Evolutionary conservation across 805 yeast species (phyloP), one percentile per base, ranked within the genome.

Genomic region (Ogataea naganishii): DNA sequence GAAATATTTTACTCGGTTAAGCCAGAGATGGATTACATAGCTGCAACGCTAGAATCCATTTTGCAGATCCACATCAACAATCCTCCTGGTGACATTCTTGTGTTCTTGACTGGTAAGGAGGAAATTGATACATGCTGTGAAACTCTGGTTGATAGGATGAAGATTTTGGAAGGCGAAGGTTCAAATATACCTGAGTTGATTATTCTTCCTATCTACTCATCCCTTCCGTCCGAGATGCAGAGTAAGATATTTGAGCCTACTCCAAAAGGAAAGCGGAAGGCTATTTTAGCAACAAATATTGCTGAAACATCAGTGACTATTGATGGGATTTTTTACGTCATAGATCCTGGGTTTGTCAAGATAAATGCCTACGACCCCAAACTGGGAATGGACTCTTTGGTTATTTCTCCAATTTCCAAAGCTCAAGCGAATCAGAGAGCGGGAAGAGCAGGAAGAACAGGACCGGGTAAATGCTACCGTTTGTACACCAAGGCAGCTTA

Each of bases 261-360:
- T 0, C 95, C 95, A 0, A 53, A 58, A 12, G 84, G 84, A 2
- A 70, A 84, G 21, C 60, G 98, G 31, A 92, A 92, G 50, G 94
- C 88, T 4, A 84, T 92, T 7, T 62, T 92, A 33, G 97, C 98
- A 0, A 92, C 98, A 1, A 89, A 89, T 46, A 92, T 89, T 42
- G 98, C 97, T 0, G 98, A 89, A 55, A 92, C 98, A 0, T 89
- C 97, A 7, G 75, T 92, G 44, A 92, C 98, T 3, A 88, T 92
- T 36, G 96, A 89, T 52, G 96, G 96, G 9, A 80, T 92, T 20
- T 79, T 67, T 39, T 92, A 76, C 48, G 98, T 92, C 19, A 72
- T 92, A 16, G 98, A 92, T 48, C 94, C 96, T 0, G 98, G 98
- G 0, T 86, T 81, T 53, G 89, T 88, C 11, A 92, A 92, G 53